Evolutionary conservation across 2,329 filamentous ascomycete species (phyloP).

Genomic region (Verticillium nonalfalfae): DNA sequence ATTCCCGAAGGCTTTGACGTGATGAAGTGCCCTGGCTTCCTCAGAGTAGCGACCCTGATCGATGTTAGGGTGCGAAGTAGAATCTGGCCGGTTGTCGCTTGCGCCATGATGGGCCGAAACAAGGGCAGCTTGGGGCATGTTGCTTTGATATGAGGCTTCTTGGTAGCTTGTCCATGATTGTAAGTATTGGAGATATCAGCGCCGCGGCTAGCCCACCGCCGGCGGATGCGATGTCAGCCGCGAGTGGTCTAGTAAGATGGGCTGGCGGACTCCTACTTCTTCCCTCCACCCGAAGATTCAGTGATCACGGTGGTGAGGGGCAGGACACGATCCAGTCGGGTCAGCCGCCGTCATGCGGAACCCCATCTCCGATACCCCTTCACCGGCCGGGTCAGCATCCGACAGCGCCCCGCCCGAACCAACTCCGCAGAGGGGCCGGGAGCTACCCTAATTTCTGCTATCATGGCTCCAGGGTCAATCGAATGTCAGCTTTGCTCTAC

Average conservation of each 20-base stretch:
- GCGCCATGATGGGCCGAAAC: constrained; percentile 10
- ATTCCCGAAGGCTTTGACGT: not conserved
- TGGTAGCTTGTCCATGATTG: constrained; percentile 17
- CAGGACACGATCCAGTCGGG: not conserved
- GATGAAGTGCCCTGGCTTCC: not conserved
- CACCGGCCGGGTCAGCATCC: not conserved
- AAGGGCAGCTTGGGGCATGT: not conserved
- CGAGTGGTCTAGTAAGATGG: constrained; percentile 1
- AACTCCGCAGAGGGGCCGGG: not conserved
- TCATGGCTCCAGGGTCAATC: not conserved
- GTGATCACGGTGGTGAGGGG: not conserved
- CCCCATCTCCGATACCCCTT: not conserved
- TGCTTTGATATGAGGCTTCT: not conserved
- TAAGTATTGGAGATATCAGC: constrained; percentile 18
- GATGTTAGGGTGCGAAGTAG: constrained; percentile 5
- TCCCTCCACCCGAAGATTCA: not conserved
- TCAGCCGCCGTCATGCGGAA: not conserved
- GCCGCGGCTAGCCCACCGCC: constrained; percentile 18
- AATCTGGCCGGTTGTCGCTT: constrained; percentile 7
- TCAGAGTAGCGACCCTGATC: not conserved
- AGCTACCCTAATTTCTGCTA: not conserved
- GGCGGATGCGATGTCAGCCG: constrained; percentile 16
- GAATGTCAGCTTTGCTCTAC: not conserved
- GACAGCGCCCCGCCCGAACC: not conserved
- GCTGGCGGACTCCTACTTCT: not conserved